A percentile compares a stretch with the other conserved stretches of the same genome.
These are phyloP conservation scores for Populus nigra DNA, from an alignment of 345 rosid species.

Conservation along the genomic window DNA sequence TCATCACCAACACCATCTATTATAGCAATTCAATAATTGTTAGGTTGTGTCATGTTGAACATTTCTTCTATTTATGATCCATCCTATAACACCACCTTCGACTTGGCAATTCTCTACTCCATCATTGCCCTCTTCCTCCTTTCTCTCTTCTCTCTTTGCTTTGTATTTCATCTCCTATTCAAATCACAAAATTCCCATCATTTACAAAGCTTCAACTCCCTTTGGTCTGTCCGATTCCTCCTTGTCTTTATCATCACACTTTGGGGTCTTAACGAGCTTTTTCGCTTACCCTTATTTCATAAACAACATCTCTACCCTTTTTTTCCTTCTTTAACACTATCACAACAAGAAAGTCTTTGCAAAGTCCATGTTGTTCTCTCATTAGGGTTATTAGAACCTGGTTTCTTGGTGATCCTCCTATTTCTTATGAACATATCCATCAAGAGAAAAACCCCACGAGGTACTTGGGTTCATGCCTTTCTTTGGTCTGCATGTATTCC, in stretches of 20 bases:
- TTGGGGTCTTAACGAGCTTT: slow-evolving; percentile 46
- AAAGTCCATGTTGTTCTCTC: slow-evolving; percentile 47
- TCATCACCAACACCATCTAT: slow-evolving; percentile 9
- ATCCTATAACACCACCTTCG: slow-evolving; percentile 34
- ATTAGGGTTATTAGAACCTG: slow-evolving; percentile 58
- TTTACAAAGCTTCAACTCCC: slow-evolving; percentile 51
- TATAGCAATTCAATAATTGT: background rate
- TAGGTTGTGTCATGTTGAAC: slow-evolving; percentile 24
- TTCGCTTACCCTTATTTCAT: slow-evolving; percentile 46
- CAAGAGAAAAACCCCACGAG: slow-evolving; percentile 34
- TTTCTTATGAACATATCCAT: slow-evolving; percentile 56
- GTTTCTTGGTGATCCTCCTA: slow-evolving; percentile 50
- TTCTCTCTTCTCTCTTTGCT: slow-evolving; percentile 42
- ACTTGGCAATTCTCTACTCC: slow-evolving; percentile 36
- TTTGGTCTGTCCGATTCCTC: slow-evolving; percentile 59
- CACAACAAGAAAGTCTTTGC: slow-evolving; percentile 36
- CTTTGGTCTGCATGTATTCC: slow-evolving; percentile 50
- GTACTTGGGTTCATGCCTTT: slow-evolving; percentile 35
- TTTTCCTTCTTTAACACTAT: slow-evolving; percentile 16
- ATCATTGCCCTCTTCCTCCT: slow-evolving; percentile 37
- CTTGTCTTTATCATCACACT: slow-evolving; percentile 44
- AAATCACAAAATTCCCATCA: slow-evolving; percentile 40
- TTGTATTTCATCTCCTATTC: slow-evolving; percentile 44
- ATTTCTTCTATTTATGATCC: slow-evolving; percentile 16
- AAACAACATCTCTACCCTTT: slow-evolving; percentile 18